phyloP scores from a whole-genome alignment of 148 eudicot genomes.

The Dianthus caryophyllus region DNA sequence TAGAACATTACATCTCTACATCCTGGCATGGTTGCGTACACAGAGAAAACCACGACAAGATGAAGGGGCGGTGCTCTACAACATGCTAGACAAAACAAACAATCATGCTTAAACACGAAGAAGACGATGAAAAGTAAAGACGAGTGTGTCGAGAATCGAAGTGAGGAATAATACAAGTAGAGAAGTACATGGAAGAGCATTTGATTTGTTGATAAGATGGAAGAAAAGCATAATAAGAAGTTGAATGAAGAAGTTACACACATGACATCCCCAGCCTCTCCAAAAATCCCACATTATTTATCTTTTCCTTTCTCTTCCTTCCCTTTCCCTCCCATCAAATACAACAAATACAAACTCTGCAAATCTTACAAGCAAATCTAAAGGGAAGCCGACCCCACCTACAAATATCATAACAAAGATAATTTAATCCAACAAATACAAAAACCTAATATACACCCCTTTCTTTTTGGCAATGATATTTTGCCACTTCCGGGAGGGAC shows the following conservation, averaged over 20 bases:
- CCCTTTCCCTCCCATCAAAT: slow-evolving; percentile 51
- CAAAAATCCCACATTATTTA: slow-evolving; percentile 10
- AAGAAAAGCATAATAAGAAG: too few species aligned
- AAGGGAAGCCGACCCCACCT: slow-evolving; percentile 6
- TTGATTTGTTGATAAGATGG: slow-evolving; percentile 9
- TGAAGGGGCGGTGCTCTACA: too few species aligned
- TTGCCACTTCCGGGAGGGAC: slow-evolving; percentile 21
- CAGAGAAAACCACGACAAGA: too few species aligned
- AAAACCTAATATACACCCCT: slow-evolving; percentile 62
- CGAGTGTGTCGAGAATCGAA: slow-evolving; percentile 4
- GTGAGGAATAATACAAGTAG: background rate
- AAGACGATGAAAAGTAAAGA: background rate
- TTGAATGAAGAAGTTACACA: background rate
- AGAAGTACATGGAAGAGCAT: background rate
- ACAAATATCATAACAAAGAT: slow-evolving; percentile 6
- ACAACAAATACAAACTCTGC: slow-evolving; percentile 70
- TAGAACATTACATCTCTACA: too few species aligned
- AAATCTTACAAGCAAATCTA: slow-evolving; percentile 41
- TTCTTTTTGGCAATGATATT: slow-evolving; percentile 29
- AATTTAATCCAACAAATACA: slow-evolving; percentile 30
- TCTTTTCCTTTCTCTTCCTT: slow-evolving; percentile 24
- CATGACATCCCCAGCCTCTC: background rate
- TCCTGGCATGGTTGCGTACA: too few species aligned
- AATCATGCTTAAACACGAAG: too few species aligned
- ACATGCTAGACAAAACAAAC: too few species aligned